Evolutionary conservation across 768 basidiomycete species (phyloP), one percentile per base, ranked within the genome.

Genomic region (Kwoniella pini): DNA sequence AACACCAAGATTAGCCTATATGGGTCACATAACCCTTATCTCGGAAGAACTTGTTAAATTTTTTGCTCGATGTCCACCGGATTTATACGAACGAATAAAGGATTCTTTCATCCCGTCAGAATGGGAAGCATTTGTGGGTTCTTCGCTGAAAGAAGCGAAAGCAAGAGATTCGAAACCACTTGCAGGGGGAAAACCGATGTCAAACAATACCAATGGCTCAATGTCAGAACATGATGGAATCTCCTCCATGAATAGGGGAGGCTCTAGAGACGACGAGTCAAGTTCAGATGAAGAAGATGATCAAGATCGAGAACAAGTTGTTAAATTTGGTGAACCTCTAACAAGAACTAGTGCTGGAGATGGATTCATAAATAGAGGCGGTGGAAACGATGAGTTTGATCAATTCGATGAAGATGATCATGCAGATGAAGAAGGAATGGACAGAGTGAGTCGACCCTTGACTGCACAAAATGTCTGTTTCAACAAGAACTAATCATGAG

Each of bases 11-110:
- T 78, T 95, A 42, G 94, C 93, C 2, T 95, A 91, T 79, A 98
- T 98, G 95, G 95, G 95, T 0, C 94, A 99, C 77, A 83, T 98
- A 15, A 90, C 89, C 12, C 85, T 97, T 66, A 91, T 99, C 68
- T 88, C 93, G 0, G 96, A 97, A 78, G 95, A 98, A 71, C 87
- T 96, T 19, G 87, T 96, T 74, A 86, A 86, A 57, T 89, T 94
- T 9, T 84, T 98, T 60, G 87, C 91, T 21, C 87, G 89, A 53
- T 93, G 90, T 79, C 91, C 94, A 0, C 82, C 84, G 15, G 91
- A 93, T 28, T 82, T 96, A 22, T 83, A 86, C 24, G 81, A 82
- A 1, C 80, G 82, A 57, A 84, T 96, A 60, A 82, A 84, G 44
- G 81, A 82, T 48, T 86, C 85, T 62, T 87, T 88, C 28, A 89